A percentile compares a stretch with the other conserved stretches of the same genome.
Conservation (phyloP, 2,329 filamentous ascomycete genomes). For the Pseudopithomyces chartarum region DNA sequence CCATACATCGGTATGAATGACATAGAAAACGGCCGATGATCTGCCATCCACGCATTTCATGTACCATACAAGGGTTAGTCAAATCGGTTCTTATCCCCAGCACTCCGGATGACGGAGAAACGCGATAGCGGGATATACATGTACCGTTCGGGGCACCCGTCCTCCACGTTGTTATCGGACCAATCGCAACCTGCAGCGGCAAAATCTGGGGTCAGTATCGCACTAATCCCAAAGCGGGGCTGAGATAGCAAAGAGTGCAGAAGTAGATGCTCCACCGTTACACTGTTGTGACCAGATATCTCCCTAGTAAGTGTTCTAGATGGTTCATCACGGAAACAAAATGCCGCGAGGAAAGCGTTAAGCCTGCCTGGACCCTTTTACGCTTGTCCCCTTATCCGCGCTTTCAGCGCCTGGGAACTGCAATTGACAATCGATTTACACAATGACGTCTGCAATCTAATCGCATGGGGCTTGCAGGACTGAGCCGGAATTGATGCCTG, state of each 20-base stretch:
- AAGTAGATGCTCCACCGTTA: neutral
- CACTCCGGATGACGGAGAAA: neutral
- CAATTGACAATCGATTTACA: neutral
- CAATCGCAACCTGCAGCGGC: neutral
- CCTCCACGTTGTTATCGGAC: slow-evolving; percentile 4
- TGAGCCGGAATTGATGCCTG: neutral
- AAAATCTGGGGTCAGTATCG: neutral
- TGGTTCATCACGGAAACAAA: neutral
- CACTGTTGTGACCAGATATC: no score
- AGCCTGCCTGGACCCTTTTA: neutral
- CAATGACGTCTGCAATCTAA: neutral
- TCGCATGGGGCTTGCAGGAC: neutral
- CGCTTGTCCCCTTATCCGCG: neutral
- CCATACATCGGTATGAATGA: neutral
- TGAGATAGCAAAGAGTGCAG: neutral
- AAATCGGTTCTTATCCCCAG: neutral
- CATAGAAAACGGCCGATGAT: neutral
- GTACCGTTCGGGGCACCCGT: neutral
- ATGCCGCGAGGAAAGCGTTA: no score
- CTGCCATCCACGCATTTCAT: neutral
- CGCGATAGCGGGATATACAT: neutral
- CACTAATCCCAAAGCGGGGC: neutral
- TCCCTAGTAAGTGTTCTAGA: neutral
- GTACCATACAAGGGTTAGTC: neutral
- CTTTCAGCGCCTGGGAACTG: neutral